phyloP scores from a whole-genome alignment of 2,329 filamentous ascomycete genomes.

The Septoria petroselini region DNA sequence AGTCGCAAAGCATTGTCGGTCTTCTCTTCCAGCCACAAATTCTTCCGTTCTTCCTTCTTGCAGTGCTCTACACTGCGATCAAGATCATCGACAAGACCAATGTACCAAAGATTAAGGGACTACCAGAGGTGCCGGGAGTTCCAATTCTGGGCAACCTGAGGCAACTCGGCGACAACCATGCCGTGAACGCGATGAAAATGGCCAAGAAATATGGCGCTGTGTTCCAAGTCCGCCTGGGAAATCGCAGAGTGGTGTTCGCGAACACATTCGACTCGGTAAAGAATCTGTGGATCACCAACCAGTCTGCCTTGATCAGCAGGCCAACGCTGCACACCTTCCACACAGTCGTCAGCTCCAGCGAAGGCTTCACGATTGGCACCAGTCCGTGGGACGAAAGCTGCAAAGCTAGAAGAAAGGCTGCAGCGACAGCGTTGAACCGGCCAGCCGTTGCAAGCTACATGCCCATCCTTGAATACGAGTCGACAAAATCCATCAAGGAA shows the following conservation, averaged over 20 bases:
- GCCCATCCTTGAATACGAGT: slow-evolving; percentile 77
- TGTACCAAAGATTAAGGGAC: slow-evolving; percentile 48
- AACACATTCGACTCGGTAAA: slow-evolving; percentile 74
- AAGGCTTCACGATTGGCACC: slow-evolving; percentile 79
- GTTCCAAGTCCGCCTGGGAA: slow-evolving; percentile 59
- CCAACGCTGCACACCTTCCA: slow-evolving; percentile 80
- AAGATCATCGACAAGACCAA: slow-evolving; percentile 47
- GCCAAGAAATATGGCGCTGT: slow-evolving; percentile 51
- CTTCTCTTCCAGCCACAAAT: slow-evolving; percentile 41
- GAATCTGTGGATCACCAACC: slow-evolving; percentile 73
- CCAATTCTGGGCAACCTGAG: slow-evolving; percentile 49
- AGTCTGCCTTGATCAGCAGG: slow-evolving; percentile 72
- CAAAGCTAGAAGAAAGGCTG: slow-evolving; percentile 72
- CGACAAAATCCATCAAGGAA: slow-evolving; percentile 68
- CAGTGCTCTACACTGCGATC: slow-evolving; percentile 42
- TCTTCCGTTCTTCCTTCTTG: slow-evolving; percentile 42
- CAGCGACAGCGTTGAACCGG: slow-evolving; percentile 72
- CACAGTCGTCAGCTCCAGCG: slow-evolving; percentile 70
- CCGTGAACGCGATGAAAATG: slow-evolving; percentile 47
- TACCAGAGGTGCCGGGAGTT: slow-evolving; percentile 48
- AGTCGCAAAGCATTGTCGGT: slow-evolving; percentile 32
- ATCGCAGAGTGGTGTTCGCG: slow-evolving; percentile 70
- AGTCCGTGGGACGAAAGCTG: slow-evolving; percentile 81
- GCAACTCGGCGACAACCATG: slow-evolving; percentile 48
- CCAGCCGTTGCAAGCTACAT: slow-evolving; percentile 75